Percentiles rank a stretch among this genome's conserved stretches.
Conservation (phyloP, 306 rosid species). For the Crataegus laevigata region DNA sequence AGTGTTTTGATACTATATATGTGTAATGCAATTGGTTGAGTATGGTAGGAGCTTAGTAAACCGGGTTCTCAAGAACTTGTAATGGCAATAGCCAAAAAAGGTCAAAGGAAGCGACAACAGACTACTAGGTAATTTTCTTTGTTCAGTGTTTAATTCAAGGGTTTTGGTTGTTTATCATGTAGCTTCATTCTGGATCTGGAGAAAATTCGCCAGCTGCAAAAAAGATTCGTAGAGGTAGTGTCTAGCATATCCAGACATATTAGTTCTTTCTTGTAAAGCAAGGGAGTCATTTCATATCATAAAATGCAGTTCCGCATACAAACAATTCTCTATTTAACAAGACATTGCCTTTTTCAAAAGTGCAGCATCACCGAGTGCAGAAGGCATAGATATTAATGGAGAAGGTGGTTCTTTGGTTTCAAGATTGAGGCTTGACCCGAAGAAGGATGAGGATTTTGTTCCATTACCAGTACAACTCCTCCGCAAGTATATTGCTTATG, state of each 20-base stretch:
- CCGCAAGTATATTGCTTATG: conserved; percentile 87
- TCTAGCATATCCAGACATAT: neutral
- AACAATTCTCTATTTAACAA: conserved; percentile 18
- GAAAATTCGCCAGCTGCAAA: conserved; percentile 49
- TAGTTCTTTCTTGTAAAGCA: conserved; percentile 6
- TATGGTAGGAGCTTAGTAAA: neutral
- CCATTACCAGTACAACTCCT: conserved; percentile 88
- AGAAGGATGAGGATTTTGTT: conserved; percentile 58
- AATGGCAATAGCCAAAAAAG: neutral
- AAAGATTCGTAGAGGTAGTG: conserved; percentile 55
- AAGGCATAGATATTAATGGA: conserved; percentile 32
- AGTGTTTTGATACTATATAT: neutral
- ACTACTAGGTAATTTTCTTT: neutral
- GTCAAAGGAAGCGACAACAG: neutral
- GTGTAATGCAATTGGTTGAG: neutral
- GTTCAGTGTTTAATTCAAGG: neutral
- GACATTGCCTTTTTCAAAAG: conserved; percentile 34
- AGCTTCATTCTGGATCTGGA: conserved; percentile 76
- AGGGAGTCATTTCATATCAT: conserved; percentile 6
- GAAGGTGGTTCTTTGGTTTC: conserved; percentile 59
- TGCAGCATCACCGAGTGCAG: conserved; percentile 39
- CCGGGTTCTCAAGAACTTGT: neutral
- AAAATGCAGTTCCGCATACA: conserved; percentile 15
- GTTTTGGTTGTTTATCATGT: conserved; percentile 22
- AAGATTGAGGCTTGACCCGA: conserved; percentile 62